phyloP scores from a whole-genome alignment of 2,329 filamentous ascomycete species.

The Fusarium sp. region DNA sequence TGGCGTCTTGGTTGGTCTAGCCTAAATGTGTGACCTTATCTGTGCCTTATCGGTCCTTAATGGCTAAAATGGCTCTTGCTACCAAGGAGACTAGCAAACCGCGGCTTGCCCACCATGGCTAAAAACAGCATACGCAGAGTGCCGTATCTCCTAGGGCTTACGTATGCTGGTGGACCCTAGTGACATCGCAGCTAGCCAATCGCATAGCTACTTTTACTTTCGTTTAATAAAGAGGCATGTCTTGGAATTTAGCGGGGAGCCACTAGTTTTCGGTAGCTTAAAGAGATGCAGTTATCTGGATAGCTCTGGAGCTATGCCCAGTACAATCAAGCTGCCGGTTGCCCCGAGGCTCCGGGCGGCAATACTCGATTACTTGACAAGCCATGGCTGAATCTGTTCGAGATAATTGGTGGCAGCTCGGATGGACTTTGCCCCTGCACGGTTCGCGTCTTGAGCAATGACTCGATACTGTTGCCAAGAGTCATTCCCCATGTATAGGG shows the following conservation, averaged over 20 bases:
- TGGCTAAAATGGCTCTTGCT: background rate
- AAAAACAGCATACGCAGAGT: background rate
- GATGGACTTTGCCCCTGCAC: background rate
- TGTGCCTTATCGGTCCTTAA: no score
- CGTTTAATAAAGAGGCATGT: no score
- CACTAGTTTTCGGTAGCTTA: no score
- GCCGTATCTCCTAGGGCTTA: background rate
- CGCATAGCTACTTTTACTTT: no score
- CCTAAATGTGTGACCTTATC: no score
- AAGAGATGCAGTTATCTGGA: background rate
- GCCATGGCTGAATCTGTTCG: background rate
- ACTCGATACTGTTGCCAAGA: background rate
- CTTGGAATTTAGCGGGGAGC: no score
- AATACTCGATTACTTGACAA: background rate
- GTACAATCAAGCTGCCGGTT: background rate
- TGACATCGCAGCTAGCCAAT: no score
- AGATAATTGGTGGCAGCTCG: background rate
- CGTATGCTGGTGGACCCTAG: no score
- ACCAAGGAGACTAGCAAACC: background rate
- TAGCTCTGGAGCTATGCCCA: background rate
- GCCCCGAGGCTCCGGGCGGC: background rate
- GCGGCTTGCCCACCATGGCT: background rate
- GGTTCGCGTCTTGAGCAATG: background rate
- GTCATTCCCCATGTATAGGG: background rate
- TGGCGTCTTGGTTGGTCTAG: no score